Evolutionary conservation across 352 stramenopile genomes (phyloP), one percentile per base, ranked within the genome.

Genomic region (Elongisporangium undulatum): DNA sequence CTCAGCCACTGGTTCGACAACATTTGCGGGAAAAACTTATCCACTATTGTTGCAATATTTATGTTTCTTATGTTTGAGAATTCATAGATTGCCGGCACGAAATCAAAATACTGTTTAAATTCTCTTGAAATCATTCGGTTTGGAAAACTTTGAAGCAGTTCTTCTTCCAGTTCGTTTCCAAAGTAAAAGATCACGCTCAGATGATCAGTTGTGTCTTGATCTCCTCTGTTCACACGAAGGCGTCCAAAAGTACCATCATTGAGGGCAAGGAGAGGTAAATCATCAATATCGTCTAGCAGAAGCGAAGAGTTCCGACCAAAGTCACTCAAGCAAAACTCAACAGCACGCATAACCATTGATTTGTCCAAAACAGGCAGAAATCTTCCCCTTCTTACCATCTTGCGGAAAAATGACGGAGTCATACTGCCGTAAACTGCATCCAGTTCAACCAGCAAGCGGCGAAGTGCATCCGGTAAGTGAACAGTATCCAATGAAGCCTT

Each of bases 361-460:
- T 58, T 41, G 12, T 69, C 53, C 26, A 88, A 68, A 0, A 8
- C 13, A n/a, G 69, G 65, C 3, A 88, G 48, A 34, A 85, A 79
- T 6, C 70, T 57, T 26, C 67, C 68, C 51, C 64, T 54, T 29
- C 64, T 58, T 22, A 76, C 58, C 38, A 90, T 54, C 9, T 71
- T 21, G n/a, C 77, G 80, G 49, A 86, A 90, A 59, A 85, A 77
- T 2, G 51, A 49, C 23, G 80, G 78, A 15, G 74, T 87, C 77
- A 77, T 88, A 17, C 70, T 64, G 52, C 76, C 77, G 56, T 79
- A 68, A 8, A 90, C 73, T 45, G 67, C 67, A 56, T 85, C 54
- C 29, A 75, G 56, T 51, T 90, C 66, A 55, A 90, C 57, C 26
- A 87, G 58, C 19, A 90, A 57, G 6, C 72, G 68, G 15, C 62